phyloP scores from a whole-genome alignment of 2,329 filamentous ascomycete genomes.

The Aspergillus fumigatiaffinis region DNA sequence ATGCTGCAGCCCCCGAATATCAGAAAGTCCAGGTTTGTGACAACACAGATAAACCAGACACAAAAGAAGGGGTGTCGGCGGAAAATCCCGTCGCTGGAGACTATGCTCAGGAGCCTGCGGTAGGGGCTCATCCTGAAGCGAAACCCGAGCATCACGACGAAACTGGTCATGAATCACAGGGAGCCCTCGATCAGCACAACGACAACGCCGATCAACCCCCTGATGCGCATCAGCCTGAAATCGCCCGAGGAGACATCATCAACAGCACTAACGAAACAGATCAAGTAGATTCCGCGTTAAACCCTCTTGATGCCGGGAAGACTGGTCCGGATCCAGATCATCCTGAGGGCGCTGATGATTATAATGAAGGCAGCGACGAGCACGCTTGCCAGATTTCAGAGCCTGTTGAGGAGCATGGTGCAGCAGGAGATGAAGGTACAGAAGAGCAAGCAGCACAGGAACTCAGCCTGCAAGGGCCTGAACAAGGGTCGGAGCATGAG shows the following conservation, averaged over 20 bases:
- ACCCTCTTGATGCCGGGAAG: neutral
- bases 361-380: slow-evolving; percentile 12
- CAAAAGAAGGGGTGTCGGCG: neutral
- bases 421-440: slow-evolving; percentile 3
- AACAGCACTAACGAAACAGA: slow-evolving; percentile 20
- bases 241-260: neutral
- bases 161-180: slow-evolving; percentile 1
- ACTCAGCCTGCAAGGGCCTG: slow-evolving; percentile 2
- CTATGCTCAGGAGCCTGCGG: neutral
- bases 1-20: slow-evolving; percentile 25
- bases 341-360: neutral
- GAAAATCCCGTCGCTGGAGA: slow-evolving; percentile 1
- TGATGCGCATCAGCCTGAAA: neutral
- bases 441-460: slow-evolving; percentile 6
- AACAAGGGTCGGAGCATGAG: slow-evolving; percentile 8
- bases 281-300: slow-evolving; percentile 5
- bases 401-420: slow-evolving; percentile 8
- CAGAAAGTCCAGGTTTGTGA: slow-evolving; percentile 14
- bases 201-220: neutral
- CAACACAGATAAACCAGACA: slow-evolving; percentile 4
- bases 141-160: slow-evolving; percentile 5
- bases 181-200: neutral
- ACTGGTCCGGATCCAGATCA: neutral
- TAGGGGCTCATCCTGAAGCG: slow-evolving; percentile 3
- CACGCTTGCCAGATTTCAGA: slow-evolving; percentile 11